Conservation (phyloP, 1,139 yeast species). For the Nematodospora anomalae region DNA sequence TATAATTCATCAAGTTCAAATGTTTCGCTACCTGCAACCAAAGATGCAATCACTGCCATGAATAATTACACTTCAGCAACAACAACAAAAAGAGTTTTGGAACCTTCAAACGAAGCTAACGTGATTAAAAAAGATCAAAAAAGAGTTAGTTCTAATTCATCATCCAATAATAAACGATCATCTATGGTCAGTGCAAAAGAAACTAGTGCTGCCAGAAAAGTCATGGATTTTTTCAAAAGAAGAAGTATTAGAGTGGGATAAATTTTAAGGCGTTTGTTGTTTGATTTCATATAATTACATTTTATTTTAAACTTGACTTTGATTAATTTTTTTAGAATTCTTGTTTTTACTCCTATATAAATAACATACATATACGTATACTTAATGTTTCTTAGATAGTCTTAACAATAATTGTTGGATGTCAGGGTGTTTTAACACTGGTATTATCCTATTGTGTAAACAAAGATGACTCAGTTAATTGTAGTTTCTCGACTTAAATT, state of each 20-base stretch:
- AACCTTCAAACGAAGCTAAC: constrained; percentile 40
- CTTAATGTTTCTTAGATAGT: background rate
- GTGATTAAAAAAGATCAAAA: constrained; percentile 20
- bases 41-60: constrained; percentile 12
- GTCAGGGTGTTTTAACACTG: too few species aligned
- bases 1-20: constrained; percentile 29
- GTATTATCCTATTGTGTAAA: too few species aligned
- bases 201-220: constrained; percentile 73
- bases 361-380: background rate
- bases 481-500: background rate
- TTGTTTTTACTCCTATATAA: background rate
- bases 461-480: background rate
- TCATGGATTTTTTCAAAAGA: constrained; percentile 79
- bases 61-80: constrained; percentile 5
- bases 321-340: too few species aligned
- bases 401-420: too few species aligned
- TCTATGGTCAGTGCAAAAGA: constrained; percentile 33
- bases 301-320: too few species aligned
- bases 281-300: background rate
- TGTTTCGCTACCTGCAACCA: constrained; percentile 14
- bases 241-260: constrained; percentile 54
- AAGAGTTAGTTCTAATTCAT: constrained; percentile 18
- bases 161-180: constrained; percentile 17
- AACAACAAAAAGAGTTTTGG: constrained; percentile 35
- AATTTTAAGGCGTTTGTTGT: background rate